These are phyloP conservation scores for Elongisporangium undulatum DNA, from an alignment of 352 stramenopile genomes.

Conservation along the genomic window DNA sequence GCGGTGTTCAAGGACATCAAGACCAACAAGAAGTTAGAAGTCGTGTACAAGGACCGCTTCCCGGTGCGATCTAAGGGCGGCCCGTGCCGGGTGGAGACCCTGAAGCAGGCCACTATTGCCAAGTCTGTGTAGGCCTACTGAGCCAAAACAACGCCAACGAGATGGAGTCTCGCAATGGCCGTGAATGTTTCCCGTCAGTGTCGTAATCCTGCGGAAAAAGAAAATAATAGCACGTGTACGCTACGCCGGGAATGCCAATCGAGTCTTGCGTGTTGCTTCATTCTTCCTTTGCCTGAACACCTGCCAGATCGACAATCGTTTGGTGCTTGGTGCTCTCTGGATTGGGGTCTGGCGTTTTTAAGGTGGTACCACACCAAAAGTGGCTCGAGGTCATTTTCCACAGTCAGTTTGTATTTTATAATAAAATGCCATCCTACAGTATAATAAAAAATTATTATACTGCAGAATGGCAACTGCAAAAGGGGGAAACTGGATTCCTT, in stretches of 20 bases:
- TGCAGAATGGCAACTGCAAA: too few species aligned
- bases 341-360: too few species aligned
- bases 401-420: too few species aligned
- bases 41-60: constrained; percentile 66
- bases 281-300: too few species aligned
- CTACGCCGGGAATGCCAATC: neutral
- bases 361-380: too few species aligned
- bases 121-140: constrained; percentile 12
- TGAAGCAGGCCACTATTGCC: constrained; percentile 44
- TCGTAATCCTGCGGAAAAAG: neutral
- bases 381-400: too few species aligned
- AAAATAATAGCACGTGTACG: neutral
- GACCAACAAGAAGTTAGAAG: constrained; percentile 72
- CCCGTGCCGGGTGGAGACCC: constrained; percentile 52
- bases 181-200: neutral
- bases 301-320: neutral
- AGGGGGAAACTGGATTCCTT: too few species aligned
- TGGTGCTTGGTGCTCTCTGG: neutral
- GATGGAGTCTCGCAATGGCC: neutral
- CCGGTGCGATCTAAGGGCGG: constrained; percentile 48
- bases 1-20: constrained; percentile 68
- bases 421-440: too few species aligned
- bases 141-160: neutral
- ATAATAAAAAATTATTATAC: too few species aligned
- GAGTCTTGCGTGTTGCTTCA: neutral